phyloP scores from a whole-genome alignment of 768 basidiomycete genomes.

The Postia placenta region DNA sequence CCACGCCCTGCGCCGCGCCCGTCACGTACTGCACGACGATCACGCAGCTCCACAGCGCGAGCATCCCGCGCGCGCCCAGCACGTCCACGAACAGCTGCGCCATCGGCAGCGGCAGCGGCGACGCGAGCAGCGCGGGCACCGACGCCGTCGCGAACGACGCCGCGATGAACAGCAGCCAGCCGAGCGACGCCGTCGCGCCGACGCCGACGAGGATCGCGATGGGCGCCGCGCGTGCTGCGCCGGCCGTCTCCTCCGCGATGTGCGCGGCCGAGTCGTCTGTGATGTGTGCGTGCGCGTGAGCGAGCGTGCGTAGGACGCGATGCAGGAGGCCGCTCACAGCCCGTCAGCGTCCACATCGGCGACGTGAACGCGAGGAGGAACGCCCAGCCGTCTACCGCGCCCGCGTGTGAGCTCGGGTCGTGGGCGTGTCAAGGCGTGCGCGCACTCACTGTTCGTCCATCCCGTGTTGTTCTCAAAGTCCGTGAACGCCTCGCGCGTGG shows the following conservation, averaged over 20 bases:
- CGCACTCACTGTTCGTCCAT: constrained; percentile 50
- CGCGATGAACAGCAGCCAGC: constrained; percentile 62
- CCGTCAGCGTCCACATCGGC: constrained; percentile 77
- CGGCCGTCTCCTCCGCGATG: constrained; percentile 65
- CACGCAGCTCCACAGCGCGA: constrained; percentile 65
- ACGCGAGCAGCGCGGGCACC: constrained; percentile 41
- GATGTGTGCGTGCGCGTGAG: constrained; percentile 1
- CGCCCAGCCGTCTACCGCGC: constrained; percentile 71
- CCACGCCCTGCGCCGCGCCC: constrained; percentile 68
- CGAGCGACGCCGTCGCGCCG: constrained; percentile 49
- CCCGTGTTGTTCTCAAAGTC: constrained; percentile 67
- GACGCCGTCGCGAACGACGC: constrained; percentile 60
- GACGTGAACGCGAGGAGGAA: constrained; percentile 68
- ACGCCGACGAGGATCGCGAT: constrained; percentile 66
- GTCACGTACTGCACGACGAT: constrained; percentile 69
- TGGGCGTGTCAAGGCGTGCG: too few species aligned
- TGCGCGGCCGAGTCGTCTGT: constrained; percentile 74
- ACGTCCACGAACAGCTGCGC: constrained; percentile 63
- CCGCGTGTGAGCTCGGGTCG: neutral
- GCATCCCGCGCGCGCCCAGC: constrained; percentile 65
- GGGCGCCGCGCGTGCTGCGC: constrained; percentile 58
- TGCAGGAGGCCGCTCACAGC: constrained; percentile 40
- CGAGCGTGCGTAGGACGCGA: neutral
- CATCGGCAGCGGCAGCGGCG: constrained; percentile 58
- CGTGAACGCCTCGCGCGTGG: constrained; percentile 63